Base-by-base conservation (phyloP, 352 stramenopile genomes). In the Phytophthora agathidicida region DNA sequence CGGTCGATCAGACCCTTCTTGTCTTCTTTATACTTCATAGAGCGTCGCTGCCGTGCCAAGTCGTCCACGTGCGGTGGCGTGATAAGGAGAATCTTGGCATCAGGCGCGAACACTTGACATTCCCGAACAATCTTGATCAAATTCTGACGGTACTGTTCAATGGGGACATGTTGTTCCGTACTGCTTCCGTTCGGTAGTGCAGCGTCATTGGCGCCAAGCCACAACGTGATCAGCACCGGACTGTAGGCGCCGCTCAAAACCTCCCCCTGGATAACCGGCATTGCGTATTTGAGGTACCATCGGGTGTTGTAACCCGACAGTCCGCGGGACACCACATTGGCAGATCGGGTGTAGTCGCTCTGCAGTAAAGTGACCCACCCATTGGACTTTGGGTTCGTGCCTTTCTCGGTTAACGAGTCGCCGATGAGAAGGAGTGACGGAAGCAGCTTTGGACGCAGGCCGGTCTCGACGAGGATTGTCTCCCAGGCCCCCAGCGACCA, bases 191-290 rank as follows among this genome's bases (percentile, higher is more conserved):
- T 49, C 1, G 56, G 39, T 9, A 80, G 48, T 9, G 66, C 73
- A 0, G 81, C 76, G 46, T 91, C 81, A 64, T 91, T 91, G 16
- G 81, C 70, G 6, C 81, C 81, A 5, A 89, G 60, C 69, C 73
- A 88, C n/a, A 91, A 7, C 14, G 68, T 85, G 17, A 89, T 60
- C 8, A 91, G 43, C 2, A 56, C 57, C 2, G 75, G 70, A 17
- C 52, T 46, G 54, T 73, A 68, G 55, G 56, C 53, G 8, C 56
- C 45, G 31, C 27, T 53, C 64, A 57, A 5, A 20, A 69, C 60
- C 42, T 89, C 77, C 1, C 64, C 31, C 8, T 51, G 47, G 4
- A 86, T 53, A 9, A 76, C 42, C 2, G 79, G 77, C n/a, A 89
- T 64, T 6, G 68, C 68, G 14, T 71, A 69, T 24, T 81, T 49